A percentile compares a stretch with the other conserved stretches of the same genome.
Evolutionary conservation across 164 flowering plant species (phyloP).

Genomic region (Buxus sempervirens): DNA sequence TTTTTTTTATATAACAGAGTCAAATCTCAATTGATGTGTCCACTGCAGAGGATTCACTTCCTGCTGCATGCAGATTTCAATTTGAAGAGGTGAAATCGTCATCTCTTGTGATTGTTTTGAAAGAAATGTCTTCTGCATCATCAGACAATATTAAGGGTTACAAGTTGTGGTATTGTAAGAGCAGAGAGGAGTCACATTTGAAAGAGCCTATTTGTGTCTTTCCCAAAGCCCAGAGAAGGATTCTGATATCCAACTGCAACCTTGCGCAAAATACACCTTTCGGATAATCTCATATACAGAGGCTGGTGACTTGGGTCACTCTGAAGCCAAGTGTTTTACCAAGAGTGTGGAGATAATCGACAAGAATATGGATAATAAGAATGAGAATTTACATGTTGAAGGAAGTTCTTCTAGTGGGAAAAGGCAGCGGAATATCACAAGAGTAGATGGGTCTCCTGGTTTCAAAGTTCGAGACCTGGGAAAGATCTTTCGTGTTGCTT

Average conservation of each 20-base stretch:
- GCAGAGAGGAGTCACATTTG: background rate
- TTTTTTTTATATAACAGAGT: too few species aligned
- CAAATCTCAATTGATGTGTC: background rate
- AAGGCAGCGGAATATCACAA: background rate
- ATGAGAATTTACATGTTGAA: background rate
- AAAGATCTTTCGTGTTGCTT: background rate
- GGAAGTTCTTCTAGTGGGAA: constrained; percentile 6
- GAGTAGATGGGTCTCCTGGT: background rate
- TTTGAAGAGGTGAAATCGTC: constrained; percentile 3
- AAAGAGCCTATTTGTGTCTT: background rate
- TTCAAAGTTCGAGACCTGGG: constrained; percentile 7
- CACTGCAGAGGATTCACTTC: constrained; percentile 1
- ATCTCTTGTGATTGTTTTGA: constrained; percentile 2
- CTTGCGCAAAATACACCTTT: constrained; percentile 4
- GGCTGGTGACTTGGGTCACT: constrained; percentile 5
- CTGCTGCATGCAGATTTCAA: constrained; percentile 1
- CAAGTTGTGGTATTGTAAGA: constrained; percentile 11
- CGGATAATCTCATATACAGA: constrained; percentile 1
- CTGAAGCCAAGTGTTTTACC: constrained; percentile 11
- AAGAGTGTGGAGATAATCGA: constrained; percentile 7
- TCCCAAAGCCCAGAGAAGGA: constrained; percentile 3
- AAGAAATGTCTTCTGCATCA: background rate
- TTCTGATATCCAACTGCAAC: constrained; percentile 4
- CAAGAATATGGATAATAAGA: constrained; percentile 1
- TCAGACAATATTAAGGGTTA: constrained; percentile 4